Conservation (phyloP, 2,329 filamentous ascomycete species). For the Fusarium sp. region DNA sequence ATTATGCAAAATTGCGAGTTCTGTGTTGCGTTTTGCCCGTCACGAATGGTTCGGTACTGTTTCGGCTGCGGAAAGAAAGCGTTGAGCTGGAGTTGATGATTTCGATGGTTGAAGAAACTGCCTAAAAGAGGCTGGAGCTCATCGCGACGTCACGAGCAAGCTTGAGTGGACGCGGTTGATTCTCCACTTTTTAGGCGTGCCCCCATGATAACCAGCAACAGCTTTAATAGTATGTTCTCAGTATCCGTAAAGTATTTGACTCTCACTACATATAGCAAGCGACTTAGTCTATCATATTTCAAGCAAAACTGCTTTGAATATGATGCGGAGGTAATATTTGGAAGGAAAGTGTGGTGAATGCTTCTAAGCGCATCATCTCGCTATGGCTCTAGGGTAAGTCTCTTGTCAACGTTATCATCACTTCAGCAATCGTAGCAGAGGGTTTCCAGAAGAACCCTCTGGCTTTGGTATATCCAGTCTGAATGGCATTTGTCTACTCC, state of each 20-base stretch:
- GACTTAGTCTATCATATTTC: rapidly evolving
- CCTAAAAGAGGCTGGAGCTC: conserved; percentile 10
- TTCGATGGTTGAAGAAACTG: conserved; percentile 6
- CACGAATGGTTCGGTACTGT: background rate
- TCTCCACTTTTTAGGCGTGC: conserved; percentile 15
- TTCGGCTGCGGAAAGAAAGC: background rate
- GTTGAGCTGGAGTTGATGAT: background rate
- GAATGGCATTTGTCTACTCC: background rate
- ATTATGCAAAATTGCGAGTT: background rate
- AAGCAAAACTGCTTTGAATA: background rate
- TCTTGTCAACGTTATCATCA: background rate
- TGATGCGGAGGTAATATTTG: background rate
- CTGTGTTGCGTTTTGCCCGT: background rate
- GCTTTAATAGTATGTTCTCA: background rate
- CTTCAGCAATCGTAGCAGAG: background rate
- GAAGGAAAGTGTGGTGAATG: background rate
- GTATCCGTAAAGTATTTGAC: background rate
- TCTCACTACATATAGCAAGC: background rate
- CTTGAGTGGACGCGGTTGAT: background rate
- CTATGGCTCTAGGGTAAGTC: background rate
- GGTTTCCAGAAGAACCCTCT: background rate
- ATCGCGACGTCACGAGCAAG: conserved; percentile 22
- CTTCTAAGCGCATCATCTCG: background rate
- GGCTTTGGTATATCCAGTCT: background rate
- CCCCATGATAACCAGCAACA: background rate